A percentile compares a stretch with the other conserved stretches of the same genome.
Conservation (phyloP, 306 rosid genomes). For the Cicer arietinum region DNA sequence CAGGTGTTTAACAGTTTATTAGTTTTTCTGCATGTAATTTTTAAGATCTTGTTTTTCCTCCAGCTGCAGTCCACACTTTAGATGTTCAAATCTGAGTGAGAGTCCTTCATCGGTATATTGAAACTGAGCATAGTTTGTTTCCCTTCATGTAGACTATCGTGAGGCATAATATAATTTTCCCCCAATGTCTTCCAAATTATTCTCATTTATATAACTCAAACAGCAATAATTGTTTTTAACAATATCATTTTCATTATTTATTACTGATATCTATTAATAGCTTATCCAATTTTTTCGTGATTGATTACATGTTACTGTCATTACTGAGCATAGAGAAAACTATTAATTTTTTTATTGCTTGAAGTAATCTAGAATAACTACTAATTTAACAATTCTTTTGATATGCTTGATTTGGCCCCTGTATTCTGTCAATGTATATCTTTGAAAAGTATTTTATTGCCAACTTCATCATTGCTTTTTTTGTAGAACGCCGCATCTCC, state of each 20-base stretch:
- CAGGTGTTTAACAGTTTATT: constrained; percentile 57
- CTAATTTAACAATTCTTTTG: not conserved
- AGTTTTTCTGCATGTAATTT: constrained; percentile 35
- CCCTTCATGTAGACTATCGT: constrained; percentile 25
- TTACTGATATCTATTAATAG: not conserved
- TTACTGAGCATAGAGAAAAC: not conserved
- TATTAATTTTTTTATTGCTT: constrained; percentile 1
- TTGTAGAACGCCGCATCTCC: constrained; percentile 44
- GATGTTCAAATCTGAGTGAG: not conserved
- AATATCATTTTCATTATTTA: not conserved
- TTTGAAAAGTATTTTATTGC: constrained; percentile 1
- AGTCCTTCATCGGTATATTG: not conserved
- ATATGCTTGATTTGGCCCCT: constrained; percentile 34
- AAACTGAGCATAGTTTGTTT: constrained; percentile 18
- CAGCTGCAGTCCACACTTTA: not conserved
- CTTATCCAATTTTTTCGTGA: not conserved
- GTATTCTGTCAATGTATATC: constrained; percentile 17
- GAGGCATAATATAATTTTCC: not conserved
- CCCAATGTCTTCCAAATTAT: not conserved
- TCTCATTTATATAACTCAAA: not conserved
- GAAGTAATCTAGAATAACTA: constrained; percentile 25
- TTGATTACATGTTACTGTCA: constrained; percentile 3
- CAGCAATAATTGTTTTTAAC: not conserved
- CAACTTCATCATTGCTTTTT: constrained; percentile 28
- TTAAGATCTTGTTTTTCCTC: not conserved